Evolutionary conservation across 345 rosid genomes (phyloP).

Genomic region (Passiflora organensis): DNA sequence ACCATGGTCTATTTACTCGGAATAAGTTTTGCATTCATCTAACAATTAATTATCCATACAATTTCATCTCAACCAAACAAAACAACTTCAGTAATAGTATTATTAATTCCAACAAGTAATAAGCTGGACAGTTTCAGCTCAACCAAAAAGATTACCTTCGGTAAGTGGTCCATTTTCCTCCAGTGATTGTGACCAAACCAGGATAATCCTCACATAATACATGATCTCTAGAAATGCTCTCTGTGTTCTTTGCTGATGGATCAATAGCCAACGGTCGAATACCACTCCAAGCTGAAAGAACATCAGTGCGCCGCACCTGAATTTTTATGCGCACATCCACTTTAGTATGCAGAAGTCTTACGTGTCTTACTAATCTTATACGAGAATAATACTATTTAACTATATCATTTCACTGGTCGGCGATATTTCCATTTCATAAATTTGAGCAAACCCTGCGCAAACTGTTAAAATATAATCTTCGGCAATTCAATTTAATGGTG

Average conservation of each 20-base stretch:
- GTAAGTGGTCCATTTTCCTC: slow-evolving; percentile 99
- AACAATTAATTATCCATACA: neutral
- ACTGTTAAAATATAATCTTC: neutral
- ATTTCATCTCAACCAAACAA: too few relatives aligned
- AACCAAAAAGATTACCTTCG: slow-evolving; percentile 52
- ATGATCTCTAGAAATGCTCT: slow-evolving; percentile 95
- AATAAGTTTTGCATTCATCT: neutral
- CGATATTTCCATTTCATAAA: neutral
- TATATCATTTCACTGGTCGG: too few relatives aligned
- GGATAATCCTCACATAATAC: slow-evolving; percentile 82
- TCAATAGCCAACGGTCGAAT: slow-evolving; percentile 90
- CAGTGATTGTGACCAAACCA: slow-evolving; percentile 93
- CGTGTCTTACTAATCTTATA: too few relatives aligned
- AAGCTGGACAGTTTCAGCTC: slow-evolving; percentile 2
- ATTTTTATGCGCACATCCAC: slow-evolving; percentile 12
- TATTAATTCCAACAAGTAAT: neutral
- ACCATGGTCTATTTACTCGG: neutral
- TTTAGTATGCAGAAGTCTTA: slow-evolving; percentile 18
- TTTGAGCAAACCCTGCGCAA: neutral
- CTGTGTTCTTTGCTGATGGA: slow-evolving; percentile 89
- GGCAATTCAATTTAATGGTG: neutral
- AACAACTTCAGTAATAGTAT: neutral
- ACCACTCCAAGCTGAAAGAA: slow-evolving; percentile 99
- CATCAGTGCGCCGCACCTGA: slow-evolving; percentile 88
- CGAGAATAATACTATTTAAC: too few relatives aligned